Evolutionary conservation across 306 rosid species (phyloP), one percentile per base, ranked within the genome.

Genomic region (Mimosa bimucronata): DNA sequence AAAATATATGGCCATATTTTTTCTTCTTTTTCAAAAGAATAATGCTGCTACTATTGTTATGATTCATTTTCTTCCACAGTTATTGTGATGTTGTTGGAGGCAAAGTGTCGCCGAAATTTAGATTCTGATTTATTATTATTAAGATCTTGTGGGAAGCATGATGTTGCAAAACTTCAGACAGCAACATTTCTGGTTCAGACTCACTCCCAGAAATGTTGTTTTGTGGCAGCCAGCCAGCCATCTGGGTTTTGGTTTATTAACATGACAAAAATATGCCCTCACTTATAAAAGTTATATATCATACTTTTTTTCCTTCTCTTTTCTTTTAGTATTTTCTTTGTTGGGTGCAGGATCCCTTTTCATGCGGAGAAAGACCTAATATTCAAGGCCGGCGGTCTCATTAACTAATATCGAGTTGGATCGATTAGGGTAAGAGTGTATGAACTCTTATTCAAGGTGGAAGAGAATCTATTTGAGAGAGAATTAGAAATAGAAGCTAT

Each of bases 81-180:
- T 26, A 29, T 66, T 18, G 66, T 61, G 45, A 0, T 64, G 66
- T 61, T 66, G 69, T 4, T 71, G 21, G 80, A 10, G 80, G 52
- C 64, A 60, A 77, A 71, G 78, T 87, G 93, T 87, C 81, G 50
- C 87, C 37, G 46, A 71, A 87, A 34, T 80, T 82, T 38, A 86
- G 92, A 55, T 21, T 55, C 29, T 8, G 29, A 21, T 25, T n/a
- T 55, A n/a, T 19, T 53, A 50, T 53, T 53, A 55, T 4, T 52
- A n/a, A 19, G 2, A 58, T 58, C 71, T 53, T 71, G 65, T 4
- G 67, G 28, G 80, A 80, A 80, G 52, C 68, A 53, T 72, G 62
- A 79, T 85, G 92, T 88, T 80, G 50, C 87, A 29, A 58, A 77
- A 87, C 53, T 80, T 80, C 31, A 86, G 92, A 90, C 90, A 88